Percentiles rank a stretch among this genome's conserved stretches.
Conservation (phyloP, 148 eudicot genomes). For the Cornus suecica region DNA sequence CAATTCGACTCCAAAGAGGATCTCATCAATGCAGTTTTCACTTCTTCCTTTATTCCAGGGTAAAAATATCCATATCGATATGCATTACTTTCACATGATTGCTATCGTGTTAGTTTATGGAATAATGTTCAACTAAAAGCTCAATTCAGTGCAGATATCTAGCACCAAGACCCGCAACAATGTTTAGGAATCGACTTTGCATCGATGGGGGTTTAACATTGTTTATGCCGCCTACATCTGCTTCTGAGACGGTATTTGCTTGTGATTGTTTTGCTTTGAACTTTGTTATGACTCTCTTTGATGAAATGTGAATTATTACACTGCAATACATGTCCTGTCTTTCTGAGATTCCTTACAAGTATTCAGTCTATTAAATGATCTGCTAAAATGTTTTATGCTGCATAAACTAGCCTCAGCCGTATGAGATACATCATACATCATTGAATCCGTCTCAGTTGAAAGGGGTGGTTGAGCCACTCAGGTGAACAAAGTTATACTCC, state of each 20-base stretch:
- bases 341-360: neutral
- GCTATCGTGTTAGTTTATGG: conserved; percentile 9
- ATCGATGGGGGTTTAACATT: conserved; percentile 95
- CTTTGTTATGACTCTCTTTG: neutral
- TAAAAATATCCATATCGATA: conserved; percentile 18
- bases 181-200: conserved; percentile 87
- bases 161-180: conserved; percentile 93
- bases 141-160: conserved; percentile 63
- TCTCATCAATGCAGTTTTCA: conserved; percentile 87
- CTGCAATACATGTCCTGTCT: neutral
- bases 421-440: neutral
- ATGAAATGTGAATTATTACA: neutral
- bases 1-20: conserved; percentile 96
- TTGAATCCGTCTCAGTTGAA: neutral
- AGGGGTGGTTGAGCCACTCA: too few relatives aligned
- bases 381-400: neutral
- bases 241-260: conserved; percentile 69
- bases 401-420: neutral
- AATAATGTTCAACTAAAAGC: conserved; percentile 11
- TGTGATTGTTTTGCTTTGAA: conserved; percentile 7
- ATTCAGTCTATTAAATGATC: neutral
- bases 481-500: too few relatives aligned
- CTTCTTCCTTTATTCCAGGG: conserved; percentile 99
- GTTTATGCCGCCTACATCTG: conserved; percentile 99
- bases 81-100: neutral